Conservation (phyloP, 371 early-diverging fungal genomes). For the Zychaea mexicana region DNA sequence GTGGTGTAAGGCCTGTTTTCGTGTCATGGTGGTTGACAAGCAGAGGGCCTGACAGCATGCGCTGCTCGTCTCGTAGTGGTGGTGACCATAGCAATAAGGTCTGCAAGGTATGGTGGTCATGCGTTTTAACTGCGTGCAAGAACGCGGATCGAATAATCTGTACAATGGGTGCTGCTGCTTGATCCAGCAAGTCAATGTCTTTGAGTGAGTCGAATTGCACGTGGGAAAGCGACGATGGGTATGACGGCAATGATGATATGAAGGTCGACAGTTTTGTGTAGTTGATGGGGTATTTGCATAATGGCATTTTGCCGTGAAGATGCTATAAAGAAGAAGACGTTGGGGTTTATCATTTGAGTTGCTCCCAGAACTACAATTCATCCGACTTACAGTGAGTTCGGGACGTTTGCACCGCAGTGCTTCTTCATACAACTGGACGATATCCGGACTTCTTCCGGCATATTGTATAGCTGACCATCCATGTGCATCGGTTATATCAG, state of each 20-base stretch:
- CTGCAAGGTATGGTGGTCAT: constrained; percentile 61
- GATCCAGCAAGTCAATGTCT: constrained; percentile 42
- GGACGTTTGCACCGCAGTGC: constrained; percentile 53
- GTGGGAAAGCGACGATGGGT: constrained; percentile 47
- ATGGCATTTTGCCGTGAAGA: constrained; percentile 19
- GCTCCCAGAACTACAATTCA: neutral
- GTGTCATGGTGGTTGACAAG: constrained; percentile 65
- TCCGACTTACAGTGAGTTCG: constrained; percentile 46
- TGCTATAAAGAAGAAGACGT: constrained; percentile 1
- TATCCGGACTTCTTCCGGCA: constrained; percentile 61
- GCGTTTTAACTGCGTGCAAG: constrained; percentile 60
- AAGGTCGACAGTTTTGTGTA: constrained; percentile 56
- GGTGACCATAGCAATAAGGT: constrained; percentile 56
- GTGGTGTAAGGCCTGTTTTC: constrained; percentile 63
- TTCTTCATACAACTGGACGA: constrained; percentile 63
- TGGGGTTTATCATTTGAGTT: neutral
- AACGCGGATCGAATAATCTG: constrained; percentile 52
- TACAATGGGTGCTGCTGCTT: constrained; percentile 29
- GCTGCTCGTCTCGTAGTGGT: constrained; percentile 23
- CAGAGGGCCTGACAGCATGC: constrained; percentile 28
- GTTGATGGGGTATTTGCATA: constrained; percentile 49
- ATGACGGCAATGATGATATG: constrained; percentile 46
- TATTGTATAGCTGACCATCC: constrained; percentile 78
- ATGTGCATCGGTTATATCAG: constrained; percentile 64
- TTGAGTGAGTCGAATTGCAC: constrained; percentile 40